Base-by-base conservation (phyloP, 768 basidiomycete genomes). In the Macrolepiota dolichaula region DNA sequence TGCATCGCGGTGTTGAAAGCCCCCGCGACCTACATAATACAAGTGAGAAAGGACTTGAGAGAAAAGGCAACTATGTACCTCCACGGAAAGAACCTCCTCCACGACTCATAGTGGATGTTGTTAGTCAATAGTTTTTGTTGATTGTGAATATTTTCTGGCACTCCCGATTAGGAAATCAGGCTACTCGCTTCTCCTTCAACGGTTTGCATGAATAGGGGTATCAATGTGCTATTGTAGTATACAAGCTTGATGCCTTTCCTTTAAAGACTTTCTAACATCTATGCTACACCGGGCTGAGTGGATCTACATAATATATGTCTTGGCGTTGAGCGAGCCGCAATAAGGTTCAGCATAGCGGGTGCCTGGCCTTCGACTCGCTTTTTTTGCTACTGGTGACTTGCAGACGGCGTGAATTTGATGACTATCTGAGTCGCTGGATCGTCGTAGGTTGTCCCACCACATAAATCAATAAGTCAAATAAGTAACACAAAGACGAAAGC, bases 1-100 rank as follows among this genome's bases (percentile, higher is more conserved):
- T 17, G 76, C 61, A 68, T 93, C 90, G 47, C 89, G 81, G 62
- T 86, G 88, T 64, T 84, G 81, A 65, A 85, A 88, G 49, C 88
- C 88, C 42, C 89, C 87, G 10, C 90, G 79, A n/a, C 85, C 84
- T 49, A 13, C 32, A 13, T 32, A 46, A 9, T 7, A n/a, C 52
- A 6, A 59, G 22, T 9, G 27, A 10, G 3, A 12, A 22, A 29
- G 4, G 3, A 7, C 1, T 12, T 6, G 25, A 35, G 3, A 15
- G 17, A 24, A 12, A 51, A 24, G 15, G 37, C 1, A 13, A 19
- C 35, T 32, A 46, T 32, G 17, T 36, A 60, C 59, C 44, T 42
- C 59, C 59, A 19, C 59, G 59, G 32, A 60, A 60, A 44, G 37
- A 15, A 27, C 58, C 58, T 29, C 59, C 32, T 32, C 57, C 57